Base-by-base conservation (phyloP, 1,284 basidiomycete genomes). In the Ustilago bromivora region DNA sequence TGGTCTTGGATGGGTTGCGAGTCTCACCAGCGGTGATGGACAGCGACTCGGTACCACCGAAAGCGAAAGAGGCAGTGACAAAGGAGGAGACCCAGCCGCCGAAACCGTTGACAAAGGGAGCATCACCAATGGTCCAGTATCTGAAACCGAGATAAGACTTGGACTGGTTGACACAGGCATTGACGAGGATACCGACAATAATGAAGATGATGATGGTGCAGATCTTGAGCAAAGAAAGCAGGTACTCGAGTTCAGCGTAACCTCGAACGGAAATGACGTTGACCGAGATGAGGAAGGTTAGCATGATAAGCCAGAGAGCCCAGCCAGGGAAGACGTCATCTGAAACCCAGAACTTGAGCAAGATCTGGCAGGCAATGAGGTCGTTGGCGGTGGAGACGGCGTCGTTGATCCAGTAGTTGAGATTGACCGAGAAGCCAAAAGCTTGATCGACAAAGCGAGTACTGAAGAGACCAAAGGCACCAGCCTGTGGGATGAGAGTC, bases 1-100 rank as follows among this genome's bases (percentile, higher is more conserved):
- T 71, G 12, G 75, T 72, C 61, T 66, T 75, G 46, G 71, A 28
- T 0, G 81, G 80, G 34, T 81, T 82, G 35, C 65, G 59, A 7
- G 80, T 79, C 38, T 83, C 81, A 2, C 71, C 78, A 0, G 79
- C 79, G 11, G 79, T 76, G 47, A 79, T 61, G 17, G 61, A 57
- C 4, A 80, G 68, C 10, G 61, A 92, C 86, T 96, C 94, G 17
- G 93, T 94, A 53, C 49, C 91, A 90, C 46, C 92, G 88, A 91
- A 69, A 4, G 71, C 71, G 23, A 71, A 74, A 2, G 78, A 94
- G n/a, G 92, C 93, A 88, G 94, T 95, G 6, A 92, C 93, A 13
- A 94, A 93, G 40, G 86, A 78, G 6, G 82, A 80, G 19, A 85
- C 82, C 15, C 83, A 78, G n/a, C 70, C 69, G 34, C 79, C 80